Percentiles rank a stretch among this genome's conserved stretches.
phyloP scores from a whole-genome alignment of 176 grass and related monocot species.

The Miscanthus lutarioriparius region DNA sequence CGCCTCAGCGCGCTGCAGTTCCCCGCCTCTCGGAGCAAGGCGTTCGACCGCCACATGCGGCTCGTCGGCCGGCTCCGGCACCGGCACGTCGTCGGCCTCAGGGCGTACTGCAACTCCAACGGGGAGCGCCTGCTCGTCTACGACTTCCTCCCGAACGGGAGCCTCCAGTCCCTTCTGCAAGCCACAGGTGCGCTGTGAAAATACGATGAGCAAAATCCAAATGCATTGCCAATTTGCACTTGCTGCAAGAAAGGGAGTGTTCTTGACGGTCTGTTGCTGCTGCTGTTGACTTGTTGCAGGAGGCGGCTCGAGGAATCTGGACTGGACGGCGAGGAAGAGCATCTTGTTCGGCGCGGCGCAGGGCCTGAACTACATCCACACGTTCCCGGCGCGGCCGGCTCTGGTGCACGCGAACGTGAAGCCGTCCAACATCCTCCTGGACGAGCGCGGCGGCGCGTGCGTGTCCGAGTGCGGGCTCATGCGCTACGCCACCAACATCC shows the following conservation, averaged over 20 bases:
- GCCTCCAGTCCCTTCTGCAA: constrained; percentile 59
- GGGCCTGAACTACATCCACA: constrained; percentile 72
- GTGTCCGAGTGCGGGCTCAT: constrained; percentile 73
- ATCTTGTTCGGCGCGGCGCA: constrained; percentile 53
- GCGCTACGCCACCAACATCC: constrained; percentile 51
- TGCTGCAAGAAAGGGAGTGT: not conserved
- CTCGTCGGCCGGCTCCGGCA: constrained; percentile 66
- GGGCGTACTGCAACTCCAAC: constrained; percentile 65
- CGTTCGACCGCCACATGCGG: constrained; percentile 67
- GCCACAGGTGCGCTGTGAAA: constrained; percentile 2
- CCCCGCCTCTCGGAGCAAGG: constrained; percentile 44
- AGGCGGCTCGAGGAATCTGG: constrained; percentile 31
- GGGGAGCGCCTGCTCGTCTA: constrained; percentile 74
- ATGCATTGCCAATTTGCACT: not conserved
- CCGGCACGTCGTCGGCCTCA: constrained; percentile 62
- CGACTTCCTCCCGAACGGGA: constrained; percentile 65
- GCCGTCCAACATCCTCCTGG: constrained; percentile 78
- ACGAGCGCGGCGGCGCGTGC: constrained; percentile 66
- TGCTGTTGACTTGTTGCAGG: not conserved
- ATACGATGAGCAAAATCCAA: not conserved
- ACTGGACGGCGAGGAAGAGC: constrained; percentile 54
- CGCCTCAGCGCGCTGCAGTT: constrained; percentile 75
- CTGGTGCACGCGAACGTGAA: constrained; percentile 77
- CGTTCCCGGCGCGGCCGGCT: constrained; percentile 45
- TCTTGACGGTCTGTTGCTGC: constrained; percentile 2